Base-by-base conservation (phyloP, 1,284 basidiomycete genomes). In the Puccinia novopanici region DNA sequence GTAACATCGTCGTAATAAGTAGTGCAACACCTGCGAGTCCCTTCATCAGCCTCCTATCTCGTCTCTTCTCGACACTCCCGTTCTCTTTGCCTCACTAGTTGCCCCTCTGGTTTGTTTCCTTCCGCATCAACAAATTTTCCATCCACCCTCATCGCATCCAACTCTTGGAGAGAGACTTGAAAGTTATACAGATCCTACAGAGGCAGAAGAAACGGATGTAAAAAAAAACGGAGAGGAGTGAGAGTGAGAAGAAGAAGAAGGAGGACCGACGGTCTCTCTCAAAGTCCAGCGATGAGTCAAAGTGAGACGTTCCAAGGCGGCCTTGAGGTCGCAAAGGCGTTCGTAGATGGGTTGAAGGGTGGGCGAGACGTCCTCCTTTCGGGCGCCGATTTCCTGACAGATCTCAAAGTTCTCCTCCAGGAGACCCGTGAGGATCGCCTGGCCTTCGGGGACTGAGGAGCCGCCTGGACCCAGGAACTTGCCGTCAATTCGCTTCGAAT, bases 361-460 rank as follows among this genome's bases (percentile, higher is more conserved):
- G 82, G 91, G 89, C 13, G 93, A 89, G 57, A 98, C 93, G 84
- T 95, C 90, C 86, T 94, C 95, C 84, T 98, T 94, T 82, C 93
- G 90, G 3, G 95, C 95, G 83, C 93, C 92, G 87, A 99, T 95
- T 86, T 99, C 96, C 87, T 99, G 95, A 61, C 91, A 89, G 82
- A 98, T 93, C 81, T 99, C 95, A 86, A 99, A 99, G 86, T 94
- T 97, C 84, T 96, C 94, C 86, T 99, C 96, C 15, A 99, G 88
- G 42, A 99, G 88, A 0, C 95, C 95, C 17, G 87, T 87, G 2
- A 89, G 85, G 45, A 89, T 86, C 12, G 84, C 86, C 86, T 98
- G 95, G 10, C 95, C 96, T 65, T 92, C 89, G 15, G 95, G 94
- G 0, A 98, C 92, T 59, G 90, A 91, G 6, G 88, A 88, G 57